Base-by-base conservation (phyloP, 192 early-diverging fungal species). In the Podila minutissima region DNA sequence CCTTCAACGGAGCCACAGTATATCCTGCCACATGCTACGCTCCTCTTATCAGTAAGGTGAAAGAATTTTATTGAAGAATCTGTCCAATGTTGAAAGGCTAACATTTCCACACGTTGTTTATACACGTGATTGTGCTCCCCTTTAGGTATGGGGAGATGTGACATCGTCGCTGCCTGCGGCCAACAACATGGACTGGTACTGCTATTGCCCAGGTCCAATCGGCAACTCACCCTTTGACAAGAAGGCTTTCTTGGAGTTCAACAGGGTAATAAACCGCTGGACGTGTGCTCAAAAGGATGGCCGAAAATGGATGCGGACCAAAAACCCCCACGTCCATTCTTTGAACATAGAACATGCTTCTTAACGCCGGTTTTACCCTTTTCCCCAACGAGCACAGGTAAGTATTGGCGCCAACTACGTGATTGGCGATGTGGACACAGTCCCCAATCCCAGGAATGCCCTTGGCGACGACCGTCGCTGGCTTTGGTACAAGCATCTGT, bases 21-120 rank as follows among this genome's bases (percentile, higher is more conserved):
- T 33, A 51, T 67, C 17, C 17, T 79, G 69, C 76, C 76, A 9
- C 76, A 79, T 51, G 64, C 65, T 17, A 63, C 60, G 0, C 24
- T 79, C 8, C 55, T 79, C 1, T 4, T 79, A 20, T 79, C 76
- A n/a, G 76, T 79, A 68, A 61, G 70, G 55, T 50, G 22, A 50
- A 29, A 49, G 1, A 5, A 12, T 22, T 5, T 32, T 11, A 33
- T 50, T 4, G 6, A 37, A 37, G 35, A 37, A 37, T 37, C 1
- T 37, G 9, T 37, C 10, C 35, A 7, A 10, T 11, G 35, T 37
- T 10, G 35, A 8, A 37, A 37, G 1, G 6, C 53, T 55, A 55
- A 55, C 6, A 5, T 12, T 29, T 3, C 29, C 29, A n/a, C 53
- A n/a, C 6, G 8, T 19, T 55, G 53, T 24, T 55, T 29, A 2